Conservation (phyloP, 305 asterid species). For the Plantago coronopus region DNA sequence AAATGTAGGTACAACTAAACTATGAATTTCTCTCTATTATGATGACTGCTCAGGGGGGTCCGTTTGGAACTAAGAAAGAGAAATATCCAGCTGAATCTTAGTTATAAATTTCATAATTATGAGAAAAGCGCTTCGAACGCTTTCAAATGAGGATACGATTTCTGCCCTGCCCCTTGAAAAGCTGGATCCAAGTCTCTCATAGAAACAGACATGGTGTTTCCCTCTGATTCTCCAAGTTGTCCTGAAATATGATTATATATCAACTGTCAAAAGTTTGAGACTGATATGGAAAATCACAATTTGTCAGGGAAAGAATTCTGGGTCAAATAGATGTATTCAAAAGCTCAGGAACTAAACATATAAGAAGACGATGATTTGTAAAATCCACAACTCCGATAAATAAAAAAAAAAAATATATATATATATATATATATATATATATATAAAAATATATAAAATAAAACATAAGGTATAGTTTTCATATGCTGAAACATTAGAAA, state of each 20-base stretch:
- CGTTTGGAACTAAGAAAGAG: slow-evolving; percentile 10
- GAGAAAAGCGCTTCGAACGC: neutral
- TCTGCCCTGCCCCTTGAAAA: slow-evolving; percentile 80
- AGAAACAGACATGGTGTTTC: slow-evolving; percentile 75
- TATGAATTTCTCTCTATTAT: neutral
- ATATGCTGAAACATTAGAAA: too few relatives aligned
- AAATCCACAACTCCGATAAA: neutral
- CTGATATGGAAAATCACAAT: neutral
- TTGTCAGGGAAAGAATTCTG: slow-evolving; percentile 8
- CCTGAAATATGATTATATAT: slow-evolving; percentile 31
- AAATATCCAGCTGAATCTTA: slow-evolving; percentile 12
- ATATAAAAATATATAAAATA: neutral
- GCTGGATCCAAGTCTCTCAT: slow-evolving; percentile 76
- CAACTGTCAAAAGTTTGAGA: slow-evolving; percentile 11
- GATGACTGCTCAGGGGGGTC: slow-evolving; percentile 2
- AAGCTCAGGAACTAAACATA: neutral
- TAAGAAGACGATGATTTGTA: neutral
- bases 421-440: neutral
- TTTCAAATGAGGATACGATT: slow-evolving; percentile 63
- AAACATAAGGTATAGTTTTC: neutral
- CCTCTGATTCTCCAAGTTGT: slow-evolving; percentile 21
- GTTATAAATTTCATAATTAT: slow-evolving; percentile 3
- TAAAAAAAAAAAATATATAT: neutral
- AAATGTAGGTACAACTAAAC: slow-evolving; percentile 9
- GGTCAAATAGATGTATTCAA: slow-evolving; percentile 3